Base-by-base conservation (phyloP, 192 early-diverging fungal species). In the Spizellomyces punctatus region DNA sequence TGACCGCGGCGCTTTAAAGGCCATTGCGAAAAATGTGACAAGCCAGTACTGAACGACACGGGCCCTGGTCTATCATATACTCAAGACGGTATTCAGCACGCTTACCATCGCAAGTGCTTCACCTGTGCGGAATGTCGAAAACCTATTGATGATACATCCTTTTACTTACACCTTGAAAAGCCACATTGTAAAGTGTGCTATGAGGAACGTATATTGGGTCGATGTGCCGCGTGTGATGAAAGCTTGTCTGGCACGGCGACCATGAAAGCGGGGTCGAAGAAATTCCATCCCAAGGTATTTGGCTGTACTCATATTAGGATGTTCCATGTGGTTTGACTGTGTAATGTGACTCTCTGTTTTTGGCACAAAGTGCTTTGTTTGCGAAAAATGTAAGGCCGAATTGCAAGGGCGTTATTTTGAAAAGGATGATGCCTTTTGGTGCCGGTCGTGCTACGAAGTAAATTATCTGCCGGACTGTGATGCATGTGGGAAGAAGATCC, bases 31-130 rank as follows among this genome's bases (percentile, higher is more conserved):
- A 52, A 10, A 21, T 75, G 73, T 57, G 16, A n/a, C 6, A 27
- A 43, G 5, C 73, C 73, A 10, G 66, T 75, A 16, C 58, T 75
- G 27, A 67, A 63, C 58, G 66, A 75, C 42, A 63, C 65, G 5
- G 73, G 66, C 6, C 73, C 73, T 8, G 73, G 64, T 36, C 42
- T 75, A n/a, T 68, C 73, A n/a, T 75, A 67, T 65, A 75, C 57
- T 48, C 44, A 43, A 12, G 73, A 75, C 46, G 66, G 60, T 59
- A 58, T 75, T 47, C 49, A 36, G 45, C 73, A 62, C 44, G 52
- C 64, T 12, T 75, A 49, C 49, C 73, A 75, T 49, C 58, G 64
- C 7, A 43, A 67, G 6, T 75, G 73, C 48, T 69, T 75, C 61
- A 61, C 10, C 7, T 75, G 73, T 61, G 52, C 10, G n/a, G 45